Base-by-base conservation (phyloP, 2,329 filamentous ascomycete species). In the Arthroderma sp. region DNA sequence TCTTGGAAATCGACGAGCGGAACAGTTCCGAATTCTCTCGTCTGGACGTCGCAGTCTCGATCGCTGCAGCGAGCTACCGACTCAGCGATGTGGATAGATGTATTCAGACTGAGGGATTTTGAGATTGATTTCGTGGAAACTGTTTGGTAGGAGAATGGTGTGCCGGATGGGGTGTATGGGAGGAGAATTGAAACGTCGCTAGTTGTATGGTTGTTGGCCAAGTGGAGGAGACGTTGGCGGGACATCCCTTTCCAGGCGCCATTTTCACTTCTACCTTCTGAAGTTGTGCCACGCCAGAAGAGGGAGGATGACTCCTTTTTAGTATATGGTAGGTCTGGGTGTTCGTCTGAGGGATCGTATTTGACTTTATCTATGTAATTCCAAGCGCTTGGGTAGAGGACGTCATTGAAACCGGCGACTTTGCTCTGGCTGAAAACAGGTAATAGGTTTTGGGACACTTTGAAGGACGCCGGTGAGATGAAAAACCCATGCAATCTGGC, bases 371-470 rank as follows among this genome's bases (percentile, higher is more conserved):
- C 72, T 48, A 76, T 61, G 51, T 79, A 80, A 53, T 77, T 78
- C 74, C 74, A 78, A 0, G 73, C 61, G 53, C 72, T 68, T 0
- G 86, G 85, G 43, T 87, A 82, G 22, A 88, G 63, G 31, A 93
- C 84, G 57, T 93, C 86, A 50, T 74, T 77, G 63, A 84, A 89
- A 4, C 79, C 78, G 38, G 75, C 70, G 1, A 80, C 77, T 54
- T 86, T 86, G 40, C 78, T 80, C 47, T 83, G 73, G 50, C 83
- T 83, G 63, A 91, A 91, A 7, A 91, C 68, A 0, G 86, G 86
- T 2, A 83, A 63, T 3, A 91, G 69, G 15, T 80, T 70, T 49
- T 77, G 73, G 1, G 81, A 73, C 0, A 79, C 74, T 40, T 76
- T 74, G 50, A 77, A 69, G 0, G 74, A 69, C 5, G 81, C 74